Percentiles rank a stretch among this genome's conserved stretches.
These are phyloP conservation scores for Rhizomucor miehei DNA, from an alignment of 371 early-diverging fungal species.

Conservation along the genomic window DNA sequence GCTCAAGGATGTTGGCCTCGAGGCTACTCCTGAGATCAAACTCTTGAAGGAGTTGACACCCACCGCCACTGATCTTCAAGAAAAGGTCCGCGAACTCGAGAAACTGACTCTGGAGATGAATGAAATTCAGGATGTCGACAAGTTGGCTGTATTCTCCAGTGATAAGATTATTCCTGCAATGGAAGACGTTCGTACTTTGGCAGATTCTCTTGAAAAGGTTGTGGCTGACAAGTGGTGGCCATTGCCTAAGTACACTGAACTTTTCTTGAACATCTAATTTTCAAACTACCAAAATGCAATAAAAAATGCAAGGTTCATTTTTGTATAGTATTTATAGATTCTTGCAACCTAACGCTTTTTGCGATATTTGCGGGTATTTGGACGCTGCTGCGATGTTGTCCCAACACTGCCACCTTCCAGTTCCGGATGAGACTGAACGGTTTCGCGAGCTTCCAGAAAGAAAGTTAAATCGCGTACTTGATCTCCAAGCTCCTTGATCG, in stretches of 20 bases:
- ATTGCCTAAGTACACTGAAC: constrained; percentile 94
- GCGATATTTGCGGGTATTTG: background rate
- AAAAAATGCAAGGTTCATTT: no score
- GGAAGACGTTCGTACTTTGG: constrained; percentile 64
- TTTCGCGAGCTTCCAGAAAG: constrained; percentile 34
- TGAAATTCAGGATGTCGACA: constrained; percentile 54
- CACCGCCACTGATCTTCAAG: constrained; percentile 56
- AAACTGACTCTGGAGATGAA: constrained; percentile 56
- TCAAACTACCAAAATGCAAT: no score
- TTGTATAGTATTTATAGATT: no score
- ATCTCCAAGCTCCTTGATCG: constrained; percentile 23
- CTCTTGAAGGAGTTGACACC: constrained; percentile 68
- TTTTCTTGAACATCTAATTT: constrained; percentile 72
- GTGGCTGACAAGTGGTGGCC: constrained; percentile 94
- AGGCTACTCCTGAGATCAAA: constrained; percentile 64
- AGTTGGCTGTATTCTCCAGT: constrained; percentile 62
- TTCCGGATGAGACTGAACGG: constrained; percentile 26
- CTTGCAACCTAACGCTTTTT: no score
- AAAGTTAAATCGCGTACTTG: constrained; percentile 43
- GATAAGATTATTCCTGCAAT: constrained; percentile 68
- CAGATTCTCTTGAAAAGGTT: constrained; percentile 77
- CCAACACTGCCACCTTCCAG: constrained; percentile 26
- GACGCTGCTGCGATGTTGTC: constrained; percentile 7
- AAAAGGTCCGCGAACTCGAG: constrained; percentile 51
- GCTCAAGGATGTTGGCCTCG: constrained; percentile 62